Base-by-base conservation (phyloP, 2,329 filamentous ascomycete species). In the Teratosphaeria gauchensis region DNA sequence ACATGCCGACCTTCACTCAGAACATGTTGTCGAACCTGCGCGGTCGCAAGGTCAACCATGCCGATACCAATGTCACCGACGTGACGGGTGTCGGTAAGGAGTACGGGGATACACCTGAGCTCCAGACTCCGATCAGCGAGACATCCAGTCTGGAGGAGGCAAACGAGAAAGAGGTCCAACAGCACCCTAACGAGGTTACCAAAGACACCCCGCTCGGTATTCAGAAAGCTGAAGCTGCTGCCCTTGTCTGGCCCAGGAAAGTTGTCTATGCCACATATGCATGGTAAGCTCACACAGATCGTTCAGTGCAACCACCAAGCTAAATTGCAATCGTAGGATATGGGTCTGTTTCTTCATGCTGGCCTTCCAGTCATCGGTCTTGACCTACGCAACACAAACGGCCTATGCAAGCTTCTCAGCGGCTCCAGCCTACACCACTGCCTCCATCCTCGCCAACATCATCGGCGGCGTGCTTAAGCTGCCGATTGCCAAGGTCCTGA, bases 261-360 rank as follows among this genome's bases (percentile, higher is more conserved):
- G 69, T 71, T 1, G 64, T 77, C 16, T 68, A 71, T n/a, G 59
- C 62, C 46, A 73, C 73, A 60, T 76, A 75, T 57, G 63, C 69
- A 51, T 66, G 73, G 74, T 77, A 62, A 63, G 72, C 63, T 51
- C 6, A 21, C 4, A 51, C 42, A 31, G 1, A 16, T 31, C 16
- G 8, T 35, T 21, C 16, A 14, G 21, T n/a, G 14, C 19, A 31
- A 12, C 8, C 9, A 8, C n/a, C 4, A 24, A 30, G 55, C 56
- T 58, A 33, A 56, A 38, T 51, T 19, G n/a, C n/a, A 48, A 3
- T 3, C 51, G 63, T 56, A 78, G 76, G 56, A 72, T 81, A 30
- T 80, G 76, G 62, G 61, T 81, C 4, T 75, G 78, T 66, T 74
- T 75, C 53, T 79, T 81, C 61, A 75, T 78, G 65, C 78, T 81